Evolutionary conservation across 2,329 filamentous ascomycete species (phyloP), one percentile per base, ranked within the genome.

Genomic region (Passalora sequoiae): DNA sequence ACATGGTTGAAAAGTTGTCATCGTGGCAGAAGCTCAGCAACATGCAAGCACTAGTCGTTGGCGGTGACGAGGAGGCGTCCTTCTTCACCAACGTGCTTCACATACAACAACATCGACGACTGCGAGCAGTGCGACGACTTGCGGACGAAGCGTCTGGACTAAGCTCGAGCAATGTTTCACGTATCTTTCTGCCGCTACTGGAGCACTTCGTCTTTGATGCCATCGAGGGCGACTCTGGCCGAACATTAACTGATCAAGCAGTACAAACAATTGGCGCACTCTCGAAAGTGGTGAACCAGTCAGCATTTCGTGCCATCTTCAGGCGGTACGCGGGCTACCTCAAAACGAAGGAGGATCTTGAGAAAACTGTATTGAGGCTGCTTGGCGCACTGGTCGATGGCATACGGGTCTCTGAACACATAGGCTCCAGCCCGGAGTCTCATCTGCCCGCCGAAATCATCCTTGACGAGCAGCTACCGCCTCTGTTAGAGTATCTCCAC

Each of bases 41-140:
- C 61, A 77, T 98, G 68, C 70, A 77, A 46, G 73, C 75, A 4
- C 74, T 98, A 8, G 74, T 92, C 28, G 76, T 77, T 6, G 75
- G 72, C 10, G 75, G 84, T 40, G 87, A 94, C 48, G 85, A 89
- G 35, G 85, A 86, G 57, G 78, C 81, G 8, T 86, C 86, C 1
- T 96, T 98, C 70, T 98, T 97, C 71, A 85, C 79, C 65, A 94
- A 97, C 57, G 81, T 97, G 32, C 71, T 97, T 25, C 89, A 92
- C 59, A 91, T 94, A 36, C 89, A 94, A 39, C 83, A 89, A 25
- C 83, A 92, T 47, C 82, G 87, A 51, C 86, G 94, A 58, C 74
- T 94, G 41, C 84, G 89, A 55, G 89, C 92, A 2, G 71, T 98
- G 27, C 81, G 86, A 46, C 76, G 87, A 44, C 72, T 98, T 9